These are phyloP conservation scores for Fusarium transvaalense DNA, from an alignment of 2,329 filamentous ascomycete genomes.

Conservation along the genomic window DNA sequence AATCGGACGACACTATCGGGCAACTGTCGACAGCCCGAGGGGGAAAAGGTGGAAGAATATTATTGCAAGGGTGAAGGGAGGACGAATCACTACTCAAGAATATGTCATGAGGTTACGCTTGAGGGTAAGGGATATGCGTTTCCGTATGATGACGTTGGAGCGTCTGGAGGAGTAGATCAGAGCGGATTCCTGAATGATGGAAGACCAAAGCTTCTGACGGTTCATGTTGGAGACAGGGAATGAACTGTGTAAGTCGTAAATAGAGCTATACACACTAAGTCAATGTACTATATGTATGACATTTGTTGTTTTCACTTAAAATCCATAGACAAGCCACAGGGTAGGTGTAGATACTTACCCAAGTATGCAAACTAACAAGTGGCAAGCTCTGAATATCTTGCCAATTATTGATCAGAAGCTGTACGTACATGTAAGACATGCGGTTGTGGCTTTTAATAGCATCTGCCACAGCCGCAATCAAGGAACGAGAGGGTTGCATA, in stretches of 20 bases:
- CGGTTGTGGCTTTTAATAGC: slow-evolving; percentile 23
- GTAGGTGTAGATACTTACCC: not conserved
- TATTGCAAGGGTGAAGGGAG: slow-evolving; percentile 59
- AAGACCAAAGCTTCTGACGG: slow-evolving; percentile 66
- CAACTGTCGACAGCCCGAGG: slow-evolving; percentile 64
- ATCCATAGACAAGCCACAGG: not conserved
- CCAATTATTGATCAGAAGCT: not conserved
- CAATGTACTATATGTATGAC: not conserved
- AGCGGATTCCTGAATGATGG: slow-evolving; percentile 72
- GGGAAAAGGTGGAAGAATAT: slow-evolving; percentile 62
- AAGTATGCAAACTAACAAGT: not conserved
- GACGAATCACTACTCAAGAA: slow-evolving; percentile 76
- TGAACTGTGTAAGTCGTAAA: not conserved
- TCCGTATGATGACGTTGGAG: slow-evolving; percentile 77
- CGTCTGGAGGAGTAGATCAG: slow-evolving; percentile 67
- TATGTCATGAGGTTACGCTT: slow-evolving; percentile 71
- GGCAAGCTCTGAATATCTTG: not conserved
- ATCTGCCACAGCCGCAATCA: slow-evolving; percentile 24
- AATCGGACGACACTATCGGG: slow-evolving; percentile 77
- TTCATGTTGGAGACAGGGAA: slow-evolving; percentile 64
- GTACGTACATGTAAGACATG: slow-evolving; percentile 5
- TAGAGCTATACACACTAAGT: not conserved
- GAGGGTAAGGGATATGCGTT: slow-evolving; percentile 76
- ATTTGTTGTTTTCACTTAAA: not conserved
- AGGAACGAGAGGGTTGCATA: slow-evolving; percentile 25